Base-by-base conservation (phyloP, 805 yeast species). In the Candida nitratophila region DNA sequence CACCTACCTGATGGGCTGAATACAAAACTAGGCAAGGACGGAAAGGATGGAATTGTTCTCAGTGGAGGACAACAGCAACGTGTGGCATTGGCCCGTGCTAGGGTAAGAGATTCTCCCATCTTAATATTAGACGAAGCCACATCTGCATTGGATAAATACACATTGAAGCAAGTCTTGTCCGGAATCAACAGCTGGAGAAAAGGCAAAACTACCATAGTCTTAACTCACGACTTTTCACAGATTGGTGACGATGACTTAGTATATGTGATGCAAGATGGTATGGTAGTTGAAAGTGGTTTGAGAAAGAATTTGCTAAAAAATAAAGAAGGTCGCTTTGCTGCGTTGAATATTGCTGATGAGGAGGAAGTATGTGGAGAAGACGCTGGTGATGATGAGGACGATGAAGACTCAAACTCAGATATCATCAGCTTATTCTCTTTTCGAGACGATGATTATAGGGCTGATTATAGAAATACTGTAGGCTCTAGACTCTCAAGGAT, bases 51-150 rank as follows among this genome's bases (percentile, higher is more conserved):
- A 3, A 55, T 72, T 3, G 54, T 69, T 2, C 64, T 91, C 9
- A 86, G 96, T 50, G 98, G 98, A 4, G 99, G 99, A 0, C 96
- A 93, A 59, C 76, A 73, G 44, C 99, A 93, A 62, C 69, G 90
- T 48, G 69, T 93, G 2, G 84, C 91, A 0, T 55, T 93, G 26
- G 96, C 98, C 0, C 71, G 97, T 44, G 97, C 97, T 0, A 71
- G 70, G 44, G 46, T 89, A 3, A 70, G 87, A 48, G 74, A 93
- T 54, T 63, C 95, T 0, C 86, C 90, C 0, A 73, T 93, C 5
- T 63, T 91, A 47, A 74, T 93, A 2, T 65, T 90, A 24, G 99
- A 93, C 64, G 99, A 93, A 59, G 76, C 93, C 4, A 66, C 86
- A 2, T 82, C 93, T 40, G 96, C 96, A 0, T 63, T 93, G 44